phyloP scores from a whole-genome alignment of 495 filamentous ascomycete species.

The Apodospora peruviana region DNA sequence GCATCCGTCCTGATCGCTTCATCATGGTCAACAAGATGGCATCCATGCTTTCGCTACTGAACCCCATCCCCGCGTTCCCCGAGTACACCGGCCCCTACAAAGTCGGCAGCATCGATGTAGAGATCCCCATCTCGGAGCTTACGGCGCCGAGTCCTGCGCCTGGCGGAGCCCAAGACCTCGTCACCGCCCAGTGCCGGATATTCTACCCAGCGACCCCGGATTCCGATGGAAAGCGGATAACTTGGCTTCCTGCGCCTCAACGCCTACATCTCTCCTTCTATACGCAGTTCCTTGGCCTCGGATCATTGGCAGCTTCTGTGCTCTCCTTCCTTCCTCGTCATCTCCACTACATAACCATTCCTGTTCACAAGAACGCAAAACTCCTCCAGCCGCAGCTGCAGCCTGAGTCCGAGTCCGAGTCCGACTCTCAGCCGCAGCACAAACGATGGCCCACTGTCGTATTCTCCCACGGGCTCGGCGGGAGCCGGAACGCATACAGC shows the following conservation, averaged over 20 bases:
- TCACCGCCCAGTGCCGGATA: constrained; percentile 67
- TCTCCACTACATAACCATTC: constrained; percentile 59
- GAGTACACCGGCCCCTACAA: constrained; percentile 64
- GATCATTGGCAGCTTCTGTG: constrained; percentile 47
- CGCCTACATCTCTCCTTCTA: constrained; percentile 62
- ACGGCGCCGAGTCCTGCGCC: constrained; percentile 45
- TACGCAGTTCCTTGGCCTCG: constrained; percentile 58
- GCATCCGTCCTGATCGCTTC: no score
- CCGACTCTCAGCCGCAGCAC: constrained; percentile 15
- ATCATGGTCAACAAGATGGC: no score
- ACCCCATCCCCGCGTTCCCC: constrained; percentile 56
- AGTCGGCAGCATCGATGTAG: constrained; percentile 70
- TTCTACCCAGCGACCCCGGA: constrained; percentile 63
- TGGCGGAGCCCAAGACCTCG: constrained; percentile 40
- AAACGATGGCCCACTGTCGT: constrained; percentile 68
- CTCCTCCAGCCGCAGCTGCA: constrained; percentile 23
- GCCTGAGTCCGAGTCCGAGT: constrained; percentile 9
- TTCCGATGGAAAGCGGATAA: constrained; percentile 37
- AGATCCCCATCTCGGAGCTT: constrained; percentile 61
- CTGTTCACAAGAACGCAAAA: constrained; percentile 39
- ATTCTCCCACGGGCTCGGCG: constrained; percentile 77
- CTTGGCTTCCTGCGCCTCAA: constrained; percentile 72
- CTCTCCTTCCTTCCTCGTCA: constrained; percentile 60
- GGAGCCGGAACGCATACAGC: constrained; percentile 69
- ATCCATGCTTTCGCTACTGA: constrained; percentile 15